Evolutionary conservation across 352 stramenopile species (phyloP).

Genomic region (Pythium aristosporum): DNA sequence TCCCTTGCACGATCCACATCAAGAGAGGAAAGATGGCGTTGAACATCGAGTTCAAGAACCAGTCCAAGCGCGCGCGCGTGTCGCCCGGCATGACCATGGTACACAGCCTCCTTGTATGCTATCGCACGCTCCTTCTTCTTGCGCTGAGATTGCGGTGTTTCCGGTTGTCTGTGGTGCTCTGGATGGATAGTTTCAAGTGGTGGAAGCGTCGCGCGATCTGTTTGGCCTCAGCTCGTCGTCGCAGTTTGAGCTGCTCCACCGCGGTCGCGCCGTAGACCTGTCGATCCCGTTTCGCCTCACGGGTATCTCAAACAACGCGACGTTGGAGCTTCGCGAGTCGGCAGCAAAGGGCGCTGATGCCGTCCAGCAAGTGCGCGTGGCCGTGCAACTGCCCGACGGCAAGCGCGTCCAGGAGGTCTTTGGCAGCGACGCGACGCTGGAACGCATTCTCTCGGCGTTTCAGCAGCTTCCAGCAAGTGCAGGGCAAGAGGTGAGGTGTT

Average conservation of each 20-base stretch:
- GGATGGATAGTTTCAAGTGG: slow-evolving; percentile 62
- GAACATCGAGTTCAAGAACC: slow-evolving; percentile 68
- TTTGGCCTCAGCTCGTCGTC: slow-evolving; percentile 46
- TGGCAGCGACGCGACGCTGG: slow-evolving; percentile 48
- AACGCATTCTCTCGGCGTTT: slow-evolving; percentile 56
- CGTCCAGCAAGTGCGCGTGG: slow-evolving; percentile 73
- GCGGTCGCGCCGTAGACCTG: slow-evolving; percentile 60
- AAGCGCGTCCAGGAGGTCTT: slow-evolving; percentile 76
- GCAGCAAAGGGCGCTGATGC: slow-evolving; percentile 13
- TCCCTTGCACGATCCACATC: slow-evolving; percentile 8
- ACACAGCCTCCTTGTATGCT: not conserved
- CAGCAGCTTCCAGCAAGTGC: slow-evolving; percentile 40
- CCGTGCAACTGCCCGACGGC: slow-evolving; percentile 71
- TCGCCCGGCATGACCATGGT: slow-evolving; percentile 79
- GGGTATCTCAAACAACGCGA: slow-evolving; percentile 83
- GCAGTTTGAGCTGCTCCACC: slow-evolving; percentile 68
- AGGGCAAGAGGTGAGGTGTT: slow-evolving; percentile 36
- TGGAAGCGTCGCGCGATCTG: slow-evolving; percentile 54
- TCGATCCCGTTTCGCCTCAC: slow-evolving; percentile 85
- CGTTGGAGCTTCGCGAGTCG: slow-evolving; percentile 58
- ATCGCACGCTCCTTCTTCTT: not conserved
- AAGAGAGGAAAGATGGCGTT: slow-evolving; percentile 44
- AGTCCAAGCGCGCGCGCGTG: slow-evolving; percentile 74
- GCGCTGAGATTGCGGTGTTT: not conserved
- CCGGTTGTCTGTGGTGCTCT: not conserved